Base-by-base conservation (phyloP, 441 rosid species). In the Adansonia gregorii region DNA sequence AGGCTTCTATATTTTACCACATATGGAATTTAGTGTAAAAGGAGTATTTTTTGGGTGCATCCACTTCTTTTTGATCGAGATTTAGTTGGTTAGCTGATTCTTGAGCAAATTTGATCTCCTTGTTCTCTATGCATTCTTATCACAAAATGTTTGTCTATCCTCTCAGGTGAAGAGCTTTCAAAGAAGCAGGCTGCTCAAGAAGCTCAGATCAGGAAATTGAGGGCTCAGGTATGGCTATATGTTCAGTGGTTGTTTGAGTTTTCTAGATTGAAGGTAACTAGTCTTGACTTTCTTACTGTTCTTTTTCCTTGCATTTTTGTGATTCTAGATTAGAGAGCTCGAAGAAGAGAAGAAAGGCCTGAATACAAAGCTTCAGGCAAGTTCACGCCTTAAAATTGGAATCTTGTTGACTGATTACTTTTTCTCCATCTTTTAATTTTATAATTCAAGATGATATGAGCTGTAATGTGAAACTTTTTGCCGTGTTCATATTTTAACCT, bases 331-430 rank as follows among this genome's bases (percentile, higher is more conserved):
- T 77, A 89, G 98, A 85, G 98, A 97, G 87, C 86, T 87, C 69
- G 99, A 97, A 86, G 99, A 97, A 86, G 99, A 97, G 88, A 97
- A 94, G 93, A 92, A 92, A 90, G 97, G 98, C 77, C 82, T 97
- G 86, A 82, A 76, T 79, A 88, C 98, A 78, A 97, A 94, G 85
- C 97, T 97, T 88, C 99, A 92, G 97, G 99, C 93, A 87, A 85
- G 85, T 83, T 79, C 79, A 78, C 75, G 77, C 51, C 68, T 35
- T 46, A 75, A 45, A 35, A 67, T 74, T 66, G 63, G 66, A 17
- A 73, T 19, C 15, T 71, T 27, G 54, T 20, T 56, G 27, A 58
- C 58, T 76, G 9, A 48, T 67, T 63, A 63, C 15, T 5, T n/a
- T 63, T 63, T 31, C 45, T 14, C 27, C 6, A 15, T 43, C 6